These are phyloP conservation scores for Cicer yamashitae DNA, from an alignment of 306 rosid genomes.

Conservation along the genomic window DNA sequence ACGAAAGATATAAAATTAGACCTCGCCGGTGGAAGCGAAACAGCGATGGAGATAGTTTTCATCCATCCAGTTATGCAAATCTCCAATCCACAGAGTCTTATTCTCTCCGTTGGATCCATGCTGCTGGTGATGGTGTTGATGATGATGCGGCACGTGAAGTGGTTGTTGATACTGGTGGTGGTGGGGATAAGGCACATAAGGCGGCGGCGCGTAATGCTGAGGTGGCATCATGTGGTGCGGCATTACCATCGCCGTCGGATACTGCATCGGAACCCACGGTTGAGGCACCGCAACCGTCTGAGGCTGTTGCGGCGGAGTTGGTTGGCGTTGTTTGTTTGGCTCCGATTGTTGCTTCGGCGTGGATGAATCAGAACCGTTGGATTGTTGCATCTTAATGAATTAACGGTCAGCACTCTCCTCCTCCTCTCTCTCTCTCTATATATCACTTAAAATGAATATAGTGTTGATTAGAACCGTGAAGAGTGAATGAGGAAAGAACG, in stretches of 20 bases:
- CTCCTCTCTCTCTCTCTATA: neutral
- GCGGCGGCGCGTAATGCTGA: conserved; percentile 76
- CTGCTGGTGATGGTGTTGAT: conserved; percentile 54
- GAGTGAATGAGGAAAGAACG: neutral
- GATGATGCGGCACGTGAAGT: conserved; percentile 46
- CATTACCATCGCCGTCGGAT: conserved; percentile 96
- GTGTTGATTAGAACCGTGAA: conserved; percentile 39
- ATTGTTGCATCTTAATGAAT: conserved; percentile 75
- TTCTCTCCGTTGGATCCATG: conserved; percentile 78
- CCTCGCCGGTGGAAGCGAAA: conserved; percentile 90
- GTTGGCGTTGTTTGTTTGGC: conserved; percentile 41
- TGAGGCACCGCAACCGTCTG: conserved; percentile 54
- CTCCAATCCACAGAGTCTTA: conserved; percentile 94
- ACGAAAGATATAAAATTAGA: neutral
- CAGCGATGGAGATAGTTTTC: conserved; percentile 87
- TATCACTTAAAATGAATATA: neutral
- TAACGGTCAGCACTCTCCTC: neutral
- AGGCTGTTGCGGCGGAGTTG: neutral
- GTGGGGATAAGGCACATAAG: conserved; percentile 51
- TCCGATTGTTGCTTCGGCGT: conserved; percentile 33
- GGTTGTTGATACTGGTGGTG: conserved; percentile 40
- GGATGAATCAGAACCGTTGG: conserved; percentile 78
- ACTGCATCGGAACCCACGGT: conserved; percentile 89
- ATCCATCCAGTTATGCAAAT: conserved; percentile 96
- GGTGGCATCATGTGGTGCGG: conserved; percentile 90